phyloP scores from a whole-genome alignment of 257 asterid genomes.

The Ilex asprella region DNA sequence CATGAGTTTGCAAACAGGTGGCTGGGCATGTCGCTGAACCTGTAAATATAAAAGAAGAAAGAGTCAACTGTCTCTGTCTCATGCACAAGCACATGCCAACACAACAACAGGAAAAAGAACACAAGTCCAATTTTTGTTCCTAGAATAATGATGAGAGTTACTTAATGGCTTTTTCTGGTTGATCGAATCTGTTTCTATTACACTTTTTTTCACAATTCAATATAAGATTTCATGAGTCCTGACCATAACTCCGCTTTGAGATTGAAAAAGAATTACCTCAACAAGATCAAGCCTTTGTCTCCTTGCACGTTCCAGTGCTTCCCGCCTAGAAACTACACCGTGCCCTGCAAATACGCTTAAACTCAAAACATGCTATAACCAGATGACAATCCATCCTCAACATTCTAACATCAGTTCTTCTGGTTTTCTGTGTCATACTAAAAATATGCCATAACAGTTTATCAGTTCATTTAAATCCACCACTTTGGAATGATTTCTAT shows the following conservation, averaged over 20 bases:
- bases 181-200: no score
- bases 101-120: neutral
- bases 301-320: slow-evolving; percentile 57
- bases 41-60: slow-evolving; percentile 25
- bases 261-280: slow-evolving; percentile 43
- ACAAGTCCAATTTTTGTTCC: neutral
- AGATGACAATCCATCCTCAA: neutral
- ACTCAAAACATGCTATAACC: neutral
- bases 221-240: neutral
- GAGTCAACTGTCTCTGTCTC: no score
- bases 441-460: neutral
- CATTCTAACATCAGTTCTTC: neutral
- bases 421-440: neutral
- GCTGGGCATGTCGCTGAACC: slow-evolving; percentile 55
- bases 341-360: slow-evolving; percentile 46
- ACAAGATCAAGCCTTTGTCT: slow-evolving; percentile 67
- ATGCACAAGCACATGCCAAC: no score
- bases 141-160: neutral
- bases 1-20: slow-evolving; percentile 83
- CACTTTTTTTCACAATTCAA: no score
- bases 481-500: neutral
- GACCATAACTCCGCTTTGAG: slow-evolving; percentile 6
- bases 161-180: neutral
- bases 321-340: slow-evolving; percentile 35
- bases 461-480: neutral